phyloP scores from a whole-genome alignment of 495 filamentous ascomycete genomes.

The Astrothelium macrocarpum region DNA sequence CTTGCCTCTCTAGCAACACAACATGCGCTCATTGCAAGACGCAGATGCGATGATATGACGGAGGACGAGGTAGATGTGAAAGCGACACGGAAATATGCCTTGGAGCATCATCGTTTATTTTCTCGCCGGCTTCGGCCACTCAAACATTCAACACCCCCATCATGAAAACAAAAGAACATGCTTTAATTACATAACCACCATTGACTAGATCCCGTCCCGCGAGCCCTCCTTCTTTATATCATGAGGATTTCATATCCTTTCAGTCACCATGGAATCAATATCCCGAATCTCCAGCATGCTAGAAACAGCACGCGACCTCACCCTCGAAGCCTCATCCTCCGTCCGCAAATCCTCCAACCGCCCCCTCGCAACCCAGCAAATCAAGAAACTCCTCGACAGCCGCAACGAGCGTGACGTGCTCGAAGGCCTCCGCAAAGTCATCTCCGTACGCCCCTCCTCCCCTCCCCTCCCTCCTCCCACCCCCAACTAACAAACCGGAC shows the following conservation, averaged over 20 bases:
- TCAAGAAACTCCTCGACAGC: slow-evolving; percentile 91
- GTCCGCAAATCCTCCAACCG: slow-evolving; percentile 41
- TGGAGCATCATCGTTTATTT: no score
- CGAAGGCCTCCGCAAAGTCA: slow-evolving; percentile 83
- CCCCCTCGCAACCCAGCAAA: slow-evolving; percentile 48
- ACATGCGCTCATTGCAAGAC: no score
- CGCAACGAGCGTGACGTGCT: slow-evolving; percentile 87
- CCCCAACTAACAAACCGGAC: slow-evolving; percentile 19
- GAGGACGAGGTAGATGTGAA: slow-evolving; percentile 12
- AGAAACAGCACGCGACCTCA: slow-evolving; percentile 93
- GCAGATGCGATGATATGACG: no score
- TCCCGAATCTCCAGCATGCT: slow-evolving; percentile 85
- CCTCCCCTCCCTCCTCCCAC: slow-evolving; percentile 7
- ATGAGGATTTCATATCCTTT: no score
- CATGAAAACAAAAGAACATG: not conserved
- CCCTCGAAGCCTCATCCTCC: slow-evolving; percentile 76
- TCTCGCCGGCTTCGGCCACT: no score
- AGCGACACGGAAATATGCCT: no score
- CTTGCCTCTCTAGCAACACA: no score
- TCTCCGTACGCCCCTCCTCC: slow-evolving; percentile 52
- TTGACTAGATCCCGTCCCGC: no score
- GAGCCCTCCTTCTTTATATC: no score
- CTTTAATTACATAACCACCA: not conserved
- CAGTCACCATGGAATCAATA: slow-evolving; percentile 76
- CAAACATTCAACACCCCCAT: not conserved